Percentiles rank a stretch among this genome's conserved stretches.
Conservation (phyloP, 2,329 filamentous ascomycete genomes). For the Scedosporium boydii region DNA sequence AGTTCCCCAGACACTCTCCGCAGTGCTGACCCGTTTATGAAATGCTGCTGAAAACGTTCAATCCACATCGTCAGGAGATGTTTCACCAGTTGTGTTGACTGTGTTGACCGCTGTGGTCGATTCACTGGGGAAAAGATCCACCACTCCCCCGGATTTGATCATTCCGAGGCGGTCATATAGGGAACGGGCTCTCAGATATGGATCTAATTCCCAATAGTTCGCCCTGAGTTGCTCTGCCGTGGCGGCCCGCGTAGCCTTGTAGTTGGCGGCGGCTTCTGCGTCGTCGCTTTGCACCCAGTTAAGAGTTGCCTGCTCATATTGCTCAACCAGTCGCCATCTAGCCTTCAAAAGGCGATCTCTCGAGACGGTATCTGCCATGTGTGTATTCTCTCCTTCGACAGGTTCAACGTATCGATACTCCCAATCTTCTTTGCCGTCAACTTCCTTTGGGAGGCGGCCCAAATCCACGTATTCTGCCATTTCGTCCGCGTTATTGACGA, state of each 20-base stretch:
- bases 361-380: conserved; percentile 56
- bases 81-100: conserved; percentile 17
- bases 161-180: conserved; percentile 76
- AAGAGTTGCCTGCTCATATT: conserved; percentile 65
- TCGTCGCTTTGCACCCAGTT: conserved; percentile 53
- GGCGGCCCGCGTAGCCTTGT: conserved; percentile 31
- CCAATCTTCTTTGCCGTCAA: conserved; percentile 82
- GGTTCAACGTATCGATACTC: conserved; percentile 77
- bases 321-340: conserved; percentile 55
- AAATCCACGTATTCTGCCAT: conserved; percentile 66
- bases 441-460: conserved; percentile 65
- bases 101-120: conserved; percentile 4
- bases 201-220: conserved; percentile 86
- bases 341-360: conserved; percentile 54
- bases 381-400: conserved; percentile 61
- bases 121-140: conserved; percentile 56
- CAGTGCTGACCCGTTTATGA: too few relatives aligned
- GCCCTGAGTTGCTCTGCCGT: conserved; percentile 54
- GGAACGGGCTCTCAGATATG: conserved; percentile 73
- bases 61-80: conserved; percentile 36
- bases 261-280: not conserved
- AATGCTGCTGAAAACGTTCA: conserved; percentile 14
- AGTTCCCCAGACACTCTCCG: too few relatives aligned
- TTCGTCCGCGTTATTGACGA: conserved; percentile 74
- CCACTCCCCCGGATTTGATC: conserved; percentile 54